Base-by-base conservation (phyloP, 495 filamentous ascomycete species). In the Xylaria palmicola region DNA sequence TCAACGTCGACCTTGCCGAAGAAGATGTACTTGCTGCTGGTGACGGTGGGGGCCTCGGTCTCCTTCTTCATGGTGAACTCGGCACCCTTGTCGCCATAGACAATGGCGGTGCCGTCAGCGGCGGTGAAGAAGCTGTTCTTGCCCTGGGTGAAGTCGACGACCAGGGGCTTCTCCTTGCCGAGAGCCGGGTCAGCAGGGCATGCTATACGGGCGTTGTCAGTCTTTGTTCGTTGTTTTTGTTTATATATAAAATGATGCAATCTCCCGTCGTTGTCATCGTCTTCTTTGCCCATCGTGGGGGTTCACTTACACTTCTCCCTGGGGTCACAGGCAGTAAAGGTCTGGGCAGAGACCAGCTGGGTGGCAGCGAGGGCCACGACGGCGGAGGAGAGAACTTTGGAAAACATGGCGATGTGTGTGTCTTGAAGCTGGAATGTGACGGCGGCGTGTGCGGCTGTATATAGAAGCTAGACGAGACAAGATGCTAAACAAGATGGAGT, bases 111-210 rank as follows among this genome's bases (percentile, higher is more conserved):
- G 50, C 80, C 84, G 56, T 86, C 88, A 43, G 82, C 78, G 8
- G 81, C 69, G 15, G 84, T 86, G 75, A 96, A 94, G 60, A 85
- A 85, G 59, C 70, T 67, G 70, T 73, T 86, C 63, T 85, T 81
- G 62, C 91, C 90, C 66, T 84, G 74, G 43, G 88, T 88, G 75
- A 97, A 95, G 79, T 96, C 91, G 75, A 91, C 89, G 65, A 89
- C 85, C 20, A 78, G 82, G 22, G 86, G 85, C 2, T 85, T 59
- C 20, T 60, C 60, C 49, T 48, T 82, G 60, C 81, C 85, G 15
- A 96, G 76, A 9, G 92, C 93, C 60, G 88, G 79, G 66, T 93
- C 83, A 56, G 88, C 72, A 37, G 90, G 86, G 75, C 93, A 97
- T 48, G 56, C 78, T 75, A 26, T 40, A 12, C 6, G 36, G 39